phyloP scores from a whole-genome alignment of 441 rosid species.

The Aquilaria agallochum region DNA sequence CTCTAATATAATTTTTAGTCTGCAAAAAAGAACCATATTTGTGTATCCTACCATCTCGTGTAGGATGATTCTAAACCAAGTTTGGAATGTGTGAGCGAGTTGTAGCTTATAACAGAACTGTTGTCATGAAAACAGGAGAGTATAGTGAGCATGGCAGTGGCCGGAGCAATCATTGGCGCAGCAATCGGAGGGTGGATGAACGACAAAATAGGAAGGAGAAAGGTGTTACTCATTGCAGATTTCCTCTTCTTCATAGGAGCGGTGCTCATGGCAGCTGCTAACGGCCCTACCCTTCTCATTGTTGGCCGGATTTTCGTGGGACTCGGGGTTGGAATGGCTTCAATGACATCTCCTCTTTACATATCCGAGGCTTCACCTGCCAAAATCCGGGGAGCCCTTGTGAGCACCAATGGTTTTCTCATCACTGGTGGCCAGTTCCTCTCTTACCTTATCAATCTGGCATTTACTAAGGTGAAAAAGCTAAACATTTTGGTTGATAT shows the following conservation, averaged over 20 bases:
- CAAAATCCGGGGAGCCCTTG: conserved; percentile 83
- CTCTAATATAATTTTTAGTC: too few relatives aligned
- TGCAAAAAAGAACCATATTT: too few relatives aligned
- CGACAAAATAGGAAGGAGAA: conserved; percentile 61
- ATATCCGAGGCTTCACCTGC: conserved; percentile 93
- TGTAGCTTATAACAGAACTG: too few relatives aligned
- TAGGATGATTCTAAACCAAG: too few relatives aligned
- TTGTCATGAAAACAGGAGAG: conserved; percentile 43
- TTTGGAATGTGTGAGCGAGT: too few relatives aligned
- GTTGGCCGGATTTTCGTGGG: conserved; percentile 75
- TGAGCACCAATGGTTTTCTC: conserved; percentile 72
- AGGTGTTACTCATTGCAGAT: conserved; percentile 61
- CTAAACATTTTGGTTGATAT: neutral
- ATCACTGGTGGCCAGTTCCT: conserved; percentile 86
- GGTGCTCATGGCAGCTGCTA: conserved; percentile 67
- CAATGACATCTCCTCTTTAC: conserved; percentile 86
- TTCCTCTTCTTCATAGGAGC: conserved; percentile 71
- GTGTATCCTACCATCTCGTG: too few relatives aligned
- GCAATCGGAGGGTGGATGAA: conserved; percentile 79
- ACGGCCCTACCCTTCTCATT: conserved; percentile 53
- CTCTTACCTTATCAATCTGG: conserved; percentile 72
- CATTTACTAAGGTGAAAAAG: conserved; percentile 51
- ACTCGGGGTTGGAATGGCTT: conserved; percentile 90
- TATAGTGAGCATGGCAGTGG: conserved; percentile 89
- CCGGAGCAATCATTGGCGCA: conserved; percentile 83